phyloP scores from a whole-genome alignment of 352 stramenopile species.

The Pythium phragmitis region DNA sequence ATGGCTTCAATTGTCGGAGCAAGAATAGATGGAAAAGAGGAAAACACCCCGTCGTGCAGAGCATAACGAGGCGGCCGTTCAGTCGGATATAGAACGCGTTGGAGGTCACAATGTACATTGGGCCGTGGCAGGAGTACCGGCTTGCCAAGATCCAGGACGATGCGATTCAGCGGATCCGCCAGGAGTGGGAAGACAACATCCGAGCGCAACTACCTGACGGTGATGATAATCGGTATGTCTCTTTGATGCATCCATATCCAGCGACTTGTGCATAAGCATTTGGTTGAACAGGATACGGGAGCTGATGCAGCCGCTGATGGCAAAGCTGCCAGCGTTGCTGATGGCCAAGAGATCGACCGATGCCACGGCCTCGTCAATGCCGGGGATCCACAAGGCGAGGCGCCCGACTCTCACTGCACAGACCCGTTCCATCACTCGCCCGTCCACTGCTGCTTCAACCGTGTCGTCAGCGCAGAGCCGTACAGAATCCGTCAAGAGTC shows the following conservation, averaged over 20 bases:
- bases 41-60: not conserved
- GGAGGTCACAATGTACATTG: conserved; percentile 67
- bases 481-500: not conserved
- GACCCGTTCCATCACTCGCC: conserved; percentile 15
- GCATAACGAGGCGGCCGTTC: not conserved
- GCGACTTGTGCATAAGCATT: not conserved
- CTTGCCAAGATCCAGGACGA: conserved; percentile 84
- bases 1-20: not conserved
- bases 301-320: conserved; percentile 75
- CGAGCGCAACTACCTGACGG: conserved; percentile 42
- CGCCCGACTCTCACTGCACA: conserved; percentile 1
- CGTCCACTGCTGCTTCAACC: conserved; percentile 20
- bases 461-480: conserved; percentile 9
- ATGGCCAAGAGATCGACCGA: conserved; percentile 41
- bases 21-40: conserved; percentile 18
- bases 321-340: conserved; percentile 68
- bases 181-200: conserved; percentile 66
- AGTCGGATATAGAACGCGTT: not conserved
- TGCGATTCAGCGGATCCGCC: conserved; percentile 60
- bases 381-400: conserved; percentile 22
- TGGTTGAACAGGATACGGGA: conserved; percentile 51
- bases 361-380: not conserved
- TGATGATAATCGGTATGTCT: conserved; percentile 44
- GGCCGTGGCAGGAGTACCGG: conserved; percentile 84
- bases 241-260: not conserved